Evolutionary conservation across 495 filamentous ascomycete genomes (phyloP), one percentile per base, ranked within the genome.

Genomic region (Sordaria brevicollis): DNA sequence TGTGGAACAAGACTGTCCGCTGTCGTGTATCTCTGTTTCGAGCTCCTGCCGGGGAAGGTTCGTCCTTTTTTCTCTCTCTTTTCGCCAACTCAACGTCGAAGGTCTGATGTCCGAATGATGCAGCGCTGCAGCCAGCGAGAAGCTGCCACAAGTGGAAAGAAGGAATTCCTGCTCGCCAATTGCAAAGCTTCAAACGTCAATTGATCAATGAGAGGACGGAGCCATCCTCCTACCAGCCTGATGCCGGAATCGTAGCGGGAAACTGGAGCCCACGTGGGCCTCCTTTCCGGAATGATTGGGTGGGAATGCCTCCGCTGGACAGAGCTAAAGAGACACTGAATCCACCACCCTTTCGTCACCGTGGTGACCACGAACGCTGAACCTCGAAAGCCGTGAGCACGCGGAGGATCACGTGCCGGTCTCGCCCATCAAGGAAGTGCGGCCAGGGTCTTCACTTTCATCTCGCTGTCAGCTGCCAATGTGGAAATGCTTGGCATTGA

Each of bases 121-220:
- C 41, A 68, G 65, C 66, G 68, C 68, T 68, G 70, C 70, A 70
- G 36, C 68, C 65, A 38, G 65, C 67, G 70, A 74, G 57, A 72
- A 43, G 68, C 65, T 70, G 68, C 54, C n/a, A 65, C 66, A 69
- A 62, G 66, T 54, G 43, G 43, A 25, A 57, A 11, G 29, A 29
- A 21, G 43, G 39, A 25, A 25, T 54, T 54, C 19, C 43, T 54
- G 43, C 43, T 54, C 43, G 43, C 43, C 43, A 54, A 54, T 54
- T 54, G 43, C 43, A 54, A 69, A 57, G 66, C 35, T 72, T 41
- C 43, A 67, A 72, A 65, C 29, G 54, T 57, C 74, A 74, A 78
- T 77, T 78, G 75, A 77, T 73, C 75, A 78, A 78, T 78, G 70
- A 74, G 69, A 70, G 68, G 38, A n/a, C 17, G 31, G 66, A 68